Evolutionary conservation across 2,329 filamentous ascomycete species (phyloP), one percentile per base, ranked within the genome.

Genomic region (Diaporthe destruens): DNA sequence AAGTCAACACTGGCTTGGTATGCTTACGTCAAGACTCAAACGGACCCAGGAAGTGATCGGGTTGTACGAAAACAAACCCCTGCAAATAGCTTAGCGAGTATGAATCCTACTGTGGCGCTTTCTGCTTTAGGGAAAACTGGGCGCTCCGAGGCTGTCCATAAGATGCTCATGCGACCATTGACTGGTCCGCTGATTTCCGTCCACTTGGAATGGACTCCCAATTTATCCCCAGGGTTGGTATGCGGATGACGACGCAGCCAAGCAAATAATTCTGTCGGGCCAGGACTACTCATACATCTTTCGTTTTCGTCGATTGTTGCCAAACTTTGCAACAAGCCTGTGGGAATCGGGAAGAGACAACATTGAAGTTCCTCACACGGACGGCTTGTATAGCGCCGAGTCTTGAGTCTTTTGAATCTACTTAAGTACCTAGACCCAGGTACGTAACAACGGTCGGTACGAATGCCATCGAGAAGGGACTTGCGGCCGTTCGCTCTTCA

Each of bases 101-200:
- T 29, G 23, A 12, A 12, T 20, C 23, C 25, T 29, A 18, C 14
- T 53, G 49, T 29, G 49, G 7, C 25, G 25, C 49, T 7, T 25
- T 53, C 49, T 53, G 14, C 49, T 53, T 53, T 53, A 29, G 49
- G 49, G 23, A 53, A 53, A 53, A 53, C 29, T 53, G 49, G 25
- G 49, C 49, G 49, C 49, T 53, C 49, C 25, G 49, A 16, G 49
- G 49, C 49, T 25, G 14, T 29, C 25, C 23, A 7, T 3, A 53
- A 14, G 49, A 8, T 53, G 25, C 23, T 29, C 23, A 53, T 9
- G 23, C 49, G 14, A 18, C 49, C 11, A 14, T 3, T 23, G 9
- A 53, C 23, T 29, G 7, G 25, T 53, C 25, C 12, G 25, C 1
- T 25, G 23, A 53, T 6, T 29, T 9, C 6, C 20, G 11, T n/a